Evolutionary conservation across 257 asterid genomes (phyloP), one percentile per base, ranked within the genome.

Genomic region (Fraxinus quadrangulata): DNA sequence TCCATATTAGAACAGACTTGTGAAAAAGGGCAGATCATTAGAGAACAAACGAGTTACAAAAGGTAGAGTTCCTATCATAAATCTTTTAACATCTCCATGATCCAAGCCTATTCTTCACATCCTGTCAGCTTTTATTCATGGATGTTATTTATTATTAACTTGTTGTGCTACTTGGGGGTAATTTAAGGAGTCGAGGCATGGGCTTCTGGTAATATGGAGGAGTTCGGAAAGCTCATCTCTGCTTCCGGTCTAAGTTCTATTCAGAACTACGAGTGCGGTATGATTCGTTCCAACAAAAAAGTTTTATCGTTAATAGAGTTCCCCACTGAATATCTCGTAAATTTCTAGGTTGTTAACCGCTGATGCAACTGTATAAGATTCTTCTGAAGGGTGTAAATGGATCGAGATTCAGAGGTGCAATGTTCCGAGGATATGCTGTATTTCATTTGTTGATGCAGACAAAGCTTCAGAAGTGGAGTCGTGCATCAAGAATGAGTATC

Each of bases 341-440:
- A 47, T 34, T 37, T 77, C 34, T 85, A 95, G 99, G 97, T 61
- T 91, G 98, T 31, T 89, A 87, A 69, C 92, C 99, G 5, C 88
- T 95, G 56, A 89, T 85, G 74, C 97, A 93, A 76, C 83, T 96
- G 5, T 89, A 92, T 33, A 82, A 90, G 81, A 88, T 90, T 83
- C 90, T 93, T 28, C 74, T 88, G 83, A 92, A 76, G 0, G 97
- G 99, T 17, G 90, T 93, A n/a, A 84, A 85, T 45, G 99, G 99
- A 70, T 89, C 97, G n/a, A 93, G 97, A 40, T 96, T 96, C 82
- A 93, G 97, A 33, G 98, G 98, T 30, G 99, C 99, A 1, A 97
- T 98, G 33, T 95, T 93, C 54, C 90, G 97, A 14, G 98, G 99
- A 31, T 3, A 0, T 95, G 98, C 84, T 95, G 99, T 77, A 81